phyloP scores from a whole-genome alignment of 257 asterid genomes.

The Petrea volubilis region DNA sequence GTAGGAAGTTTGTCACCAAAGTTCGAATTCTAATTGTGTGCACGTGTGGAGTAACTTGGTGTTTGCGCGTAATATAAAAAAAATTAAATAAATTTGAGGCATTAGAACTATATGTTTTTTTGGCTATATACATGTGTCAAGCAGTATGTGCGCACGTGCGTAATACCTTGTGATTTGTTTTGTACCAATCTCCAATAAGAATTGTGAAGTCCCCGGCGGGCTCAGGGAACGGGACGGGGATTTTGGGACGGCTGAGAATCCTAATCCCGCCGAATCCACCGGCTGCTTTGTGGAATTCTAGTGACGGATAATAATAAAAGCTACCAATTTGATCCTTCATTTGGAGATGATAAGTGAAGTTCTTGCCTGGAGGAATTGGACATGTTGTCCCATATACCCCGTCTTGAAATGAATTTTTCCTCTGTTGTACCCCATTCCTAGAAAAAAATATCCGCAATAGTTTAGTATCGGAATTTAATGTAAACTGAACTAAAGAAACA shows the following conservation, averaged over 20 bases:
- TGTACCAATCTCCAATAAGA: constrained; percentile 76
- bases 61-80: no score
- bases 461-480: no score
- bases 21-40: no score
- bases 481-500: no score
- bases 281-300: constrained; percentile 68
- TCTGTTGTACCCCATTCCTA: constrained; percentile 71
- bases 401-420: constrained; percentile 63
- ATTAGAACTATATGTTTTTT: no score
- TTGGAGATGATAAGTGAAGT: constrained; percentile 62
- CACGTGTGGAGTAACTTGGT: no score
- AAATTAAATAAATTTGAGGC: no score
- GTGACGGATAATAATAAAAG: constrained; percentile 66
- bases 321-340: constrained; percentile 79
- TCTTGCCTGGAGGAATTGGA: constrained; percentile 72
- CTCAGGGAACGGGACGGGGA: constrained; percentile 66
- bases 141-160: no score
- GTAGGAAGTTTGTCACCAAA: no score
- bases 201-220: constrained; percentile 57
- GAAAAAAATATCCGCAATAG: no score
- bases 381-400: constrained; percentile 73
- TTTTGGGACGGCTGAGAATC: constrained; percentile 60
- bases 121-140: no score
- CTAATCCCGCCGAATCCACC: constrained; percentile 72
- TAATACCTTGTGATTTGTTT: constrained; percentile 52